A percentile compares a stretch with the other conserved stretches of the same genome.
These are phyloP conservation scores for Epichloe aotearoae DNA, from an alignment of 2,329 filamentous ascomycete genomes.

Conservation along the genomic window DNA sequence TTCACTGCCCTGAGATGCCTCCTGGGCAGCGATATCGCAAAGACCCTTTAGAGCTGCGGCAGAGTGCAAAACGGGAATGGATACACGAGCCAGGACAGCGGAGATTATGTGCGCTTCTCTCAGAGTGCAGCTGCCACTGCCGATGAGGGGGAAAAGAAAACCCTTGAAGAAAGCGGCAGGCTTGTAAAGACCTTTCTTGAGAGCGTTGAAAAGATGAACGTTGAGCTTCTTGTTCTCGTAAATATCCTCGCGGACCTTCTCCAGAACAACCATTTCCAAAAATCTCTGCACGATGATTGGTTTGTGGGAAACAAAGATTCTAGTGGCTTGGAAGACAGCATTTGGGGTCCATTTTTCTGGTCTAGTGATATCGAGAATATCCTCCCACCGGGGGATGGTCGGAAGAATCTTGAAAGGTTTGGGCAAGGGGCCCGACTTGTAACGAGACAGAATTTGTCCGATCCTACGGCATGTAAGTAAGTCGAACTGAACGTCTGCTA, in stretches of 20 bases:
- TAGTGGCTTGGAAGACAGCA: conserved; percentile 73
- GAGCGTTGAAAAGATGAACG: conserved; percentile 80
- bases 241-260: conserved; percentile 87
- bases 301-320: conserved; percentile 80
- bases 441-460: conserved; percentile 76
- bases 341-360: conserved; percentile 66
- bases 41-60: conserved; percentile 82
- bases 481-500: not conserved
- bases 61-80: conserved; percentile 82
- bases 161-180: conserved; percentile 96
- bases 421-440: conserved; percentile 90
- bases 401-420: conserved; percentile 97
- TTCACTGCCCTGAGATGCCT: conserved; percentile 71
- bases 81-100: conserved; percentile 71
- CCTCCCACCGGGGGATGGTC: conserved; percentile 81
- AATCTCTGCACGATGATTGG: conserved; percentile 72
- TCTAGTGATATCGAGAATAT: conserved; percentile 70
- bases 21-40: conserved; percentile 87
- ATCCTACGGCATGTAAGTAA: conserved; percentile 38
- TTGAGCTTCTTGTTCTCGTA: conserved; percentile 90
- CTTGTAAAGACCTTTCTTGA: conserved; percentile 90
- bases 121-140: conserved; percentile 75
- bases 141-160: conserved; percentile 79
- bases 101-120: conserved; percentile 87
- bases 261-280: conserved; percentile 74